Evolutionary conservation across 306 rosid species (phyloP), one percentile per base, ranked within the genome.

Genomic region (Myrica gale): DNA sequence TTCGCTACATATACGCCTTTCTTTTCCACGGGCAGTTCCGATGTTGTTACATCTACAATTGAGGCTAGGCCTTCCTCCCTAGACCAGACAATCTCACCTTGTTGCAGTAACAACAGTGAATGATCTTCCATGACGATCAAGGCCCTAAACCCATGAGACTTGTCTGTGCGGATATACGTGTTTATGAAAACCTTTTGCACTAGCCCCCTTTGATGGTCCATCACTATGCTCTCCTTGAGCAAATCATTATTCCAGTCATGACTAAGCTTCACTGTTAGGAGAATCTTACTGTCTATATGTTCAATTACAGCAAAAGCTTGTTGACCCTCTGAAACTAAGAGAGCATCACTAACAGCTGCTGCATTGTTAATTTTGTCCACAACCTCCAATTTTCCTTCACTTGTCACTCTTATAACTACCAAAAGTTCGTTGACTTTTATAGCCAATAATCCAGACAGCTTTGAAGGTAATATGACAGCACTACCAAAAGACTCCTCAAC

Each of bases 61-160:
- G 99, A 93, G 56, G 99, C 99, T 80, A 96, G 97, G 78, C 99
- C 96, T 81, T 96, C 99, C 80, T 96, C 99, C 88, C 99, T 88
- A 71, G 87, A 83, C 99, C 99, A 96, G 72, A 96, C 99, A 89
- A 89, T 85, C 69, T 74, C 98, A 75, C 98, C 98, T 86, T 96
- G 99, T 80, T 96, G 99, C 51, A 96, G 84, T 82, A 96, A 81
- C 71, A 92, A 68, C 45, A 96, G 93, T 16, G 98, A 96, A 85
- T 96, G 92, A 79, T 96, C 99, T 84, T 96, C 99, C 98, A 88
- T 89, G 74, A 89, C 93, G 82, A 92, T 80, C 88, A 96, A 83
- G 77, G 93, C 97, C 83, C 99, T 90, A 76, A 96, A 96, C 68
- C 99, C 99, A 76, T 85, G 69, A 79, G 96, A 88, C 77, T 90